Base-by-base conservation (phyloP, 345 rosid genomes). In the Anastatica hierochuntica region DNA sequence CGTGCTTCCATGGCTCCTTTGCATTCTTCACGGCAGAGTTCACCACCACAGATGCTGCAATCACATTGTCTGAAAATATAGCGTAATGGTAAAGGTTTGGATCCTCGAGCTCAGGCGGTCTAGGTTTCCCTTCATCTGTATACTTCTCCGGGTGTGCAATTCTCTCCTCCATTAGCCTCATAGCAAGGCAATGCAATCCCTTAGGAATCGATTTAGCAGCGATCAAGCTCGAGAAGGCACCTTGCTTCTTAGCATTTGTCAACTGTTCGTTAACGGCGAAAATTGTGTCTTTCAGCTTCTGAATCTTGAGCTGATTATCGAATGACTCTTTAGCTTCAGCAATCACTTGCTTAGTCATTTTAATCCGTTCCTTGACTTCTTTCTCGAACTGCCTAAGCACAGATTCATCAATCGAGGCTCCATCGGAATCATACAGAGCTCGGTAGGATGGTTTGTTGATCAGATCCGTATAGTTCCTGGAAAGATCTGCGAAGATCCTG, bases 121-220 rank as follows among this genome's bases (percentile, higher is more conserved):
- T 61, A 3, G 70, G 72, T 70, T 80, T 88, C 63, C 97, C 98
- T 46, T 83, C 89, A 50, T 83, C 95, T 0, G 56, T 60, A 49
- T 92, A 92, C 60, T 85, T 83, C 58, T 81, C 95, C 0, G 97
- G 90, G 51, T 77, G 83, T 0, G 95, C 85, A 4, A 92, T 88
- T 44, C 97, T 76, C 77, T 92, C 97, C 67, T 88, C 97, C 98
- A 88, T 85, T 69, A 88, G 48, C 75, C 94, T 77, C 98, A 92
- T 92, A 0, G 98, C 76, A 37, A 92, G 75, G 49, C 98, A 92
- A 72, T 88, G 95, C 80, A 92, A 58, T 39, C 98, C 85, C 51
- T 88, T 92, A 0, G 98, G 97, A 14, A 85, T 88, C 0, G 98
- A 88, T 70, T 92, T 92, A 0, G 98, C 98, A 13, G 97, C 97